phyloP scores from a whole-genome alignment of 371 early-diverging fungal species.

The Mortierella sp. region DNA sequence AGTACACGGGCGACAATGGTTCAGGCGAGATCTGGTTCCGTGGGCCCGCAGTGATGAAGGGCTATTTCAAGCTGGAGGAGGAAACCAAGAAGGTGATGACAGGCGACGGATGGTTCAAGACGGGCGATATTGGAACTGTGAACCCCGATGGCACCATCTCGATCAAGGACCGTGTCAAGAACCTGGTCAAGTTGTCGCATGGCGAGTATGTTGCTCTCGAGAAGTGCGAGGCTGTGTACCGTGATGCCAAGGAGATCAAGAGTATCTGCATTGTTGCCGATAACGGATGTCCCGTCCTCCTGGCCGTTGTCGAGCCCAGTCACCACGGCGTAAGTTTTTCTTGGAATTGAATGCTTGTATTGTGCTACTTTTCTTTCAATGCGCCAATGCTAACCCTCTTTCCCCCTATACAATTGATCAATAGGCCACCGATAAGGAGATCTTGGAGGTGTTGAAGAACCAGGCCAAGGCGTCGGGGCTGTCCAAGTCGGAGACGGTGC shows the following conservation, averaged over 20 bases:
- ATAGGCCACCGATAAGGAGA: conserved; percentile 56
- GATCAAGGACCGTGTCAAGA: conserved; percentile 89
- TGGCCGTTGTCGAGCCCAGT: conserved; percentile 79
- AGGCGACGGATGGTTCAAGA: conserved; percentile 94
- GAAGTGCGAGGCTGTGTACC: conserved; percentile 91
- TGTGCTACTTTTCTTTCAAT: no score
- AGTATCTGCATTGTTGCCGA: conserved; percentile 89
- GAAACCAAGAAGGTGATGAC: conserved; percentile 88
- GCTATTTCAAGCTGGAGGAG: conserved; percentile 86
- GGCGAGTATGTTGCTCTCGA: conserved; percentile 98
- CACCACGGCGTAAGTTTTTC: conserved; percentile 53
- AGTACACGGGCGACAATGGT: conserved; percentile 79
- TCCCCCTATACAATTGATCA: neutral
- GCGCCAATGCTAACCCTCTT: neutral
- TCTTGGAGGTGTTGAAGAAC: conserved; percentile 62
- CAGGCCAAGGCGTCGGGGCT: conserved; percentile 62
- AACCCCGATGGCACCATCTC: conserved; percentile 76
- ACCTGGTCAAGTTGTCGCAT: conserved; percentile 87
- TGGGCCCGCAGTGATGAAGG: conserved; percentile 91
- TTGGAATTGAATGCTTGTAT: neutral
- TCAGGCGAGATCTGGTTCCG: conserved; percentile 87
- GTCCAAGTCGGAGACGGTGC: conserved; percentile 64
- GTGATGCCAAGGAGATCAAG: conserved; percentile 75
- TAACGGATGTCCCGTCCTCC: conserved; percentile 68
- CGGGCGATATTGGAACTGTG: conserved; percentile 95